These are phyloP conservation scores for Tetrapisispora iriomotensis DNA, from an alignment of 805 yeast genomes.

Conservation along the genomic window DNA sequence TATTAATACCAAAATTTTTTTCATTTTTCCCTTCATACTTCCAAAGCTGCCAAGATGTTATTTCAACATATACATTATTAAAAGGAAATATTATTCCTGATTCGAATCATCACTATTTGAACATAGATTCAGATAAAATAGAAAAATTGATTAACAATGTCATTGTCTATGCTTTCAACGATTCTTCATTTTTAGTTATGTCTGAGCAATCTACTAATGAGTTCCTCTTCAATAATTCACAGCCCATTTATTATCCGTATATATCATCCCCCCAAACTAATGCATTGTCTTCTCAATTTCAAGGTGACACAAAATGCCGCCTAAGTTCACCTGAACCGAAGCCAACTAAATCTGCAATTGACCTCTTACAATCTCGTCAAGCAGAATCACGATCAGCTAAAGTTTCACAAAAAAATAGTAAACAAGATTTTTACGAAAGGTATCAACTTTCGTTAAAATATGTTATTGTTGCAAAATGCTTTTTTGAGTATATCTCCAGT, in stretches of 20 bases:
- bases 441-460: conserved; percentile 24
- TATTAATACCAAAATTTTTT: conserved; percentile 21
- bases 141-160: conserved; percentile 25
- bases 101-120: conserved; percentile 4
- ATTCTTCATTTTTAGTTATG: conserved; percentile 26
- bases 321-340: neutral
- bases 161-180: conserved; percentile 26
- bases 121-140: conserved; percentile 17
- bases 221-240: conserved; percentile 13
- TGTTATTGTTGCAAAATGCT: conserved; percentile 21
- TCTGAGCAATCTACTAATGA: conserved; percentile 20
- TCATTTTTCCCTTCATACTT: conserved; percentile 17
- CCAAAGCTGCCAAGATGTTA: conserved; percentile 12
- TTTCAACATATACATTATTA: conserved; percentile 2
- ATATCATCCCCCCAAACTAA: conserved; percentile 2
- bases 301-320: neutral
- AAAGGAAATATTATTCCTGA: neutral
- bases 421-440: conserved; percentile 23
- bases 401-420: neutral
- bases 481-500: conserved; percentile 17
- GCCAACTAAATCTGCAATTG: conserved; percentile 10
- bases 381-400: neutral
- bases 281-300: neutral
- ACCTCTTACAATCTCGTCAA: conserved; percentile 5
- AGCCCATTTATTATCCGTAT: conserved; percentile 7